Conservation (phyloP, 73 alveolate species). For the Stentor coeruleus region DNA sequence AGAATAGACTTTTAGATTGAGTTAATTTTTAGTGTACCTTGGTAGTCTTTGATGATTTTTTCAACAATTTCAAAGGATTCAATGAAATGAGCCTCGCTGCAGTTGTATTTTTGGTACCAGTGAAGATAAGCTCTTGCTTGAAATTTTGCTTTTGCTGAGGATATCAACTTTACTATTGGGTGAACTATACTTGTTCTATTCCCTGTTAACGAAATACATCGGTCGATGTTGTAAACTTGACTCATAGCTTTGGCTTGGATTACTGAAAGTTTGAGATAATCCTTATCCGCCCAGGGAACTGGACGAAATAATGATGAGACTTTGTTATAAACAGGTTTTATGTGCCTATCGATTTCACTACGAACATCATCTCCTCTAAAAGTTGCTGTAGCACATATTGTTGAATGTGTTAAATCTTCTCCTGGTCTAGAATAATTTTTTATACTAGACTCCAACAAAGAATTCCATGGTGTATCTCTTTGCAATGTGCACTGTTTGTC, state of each 20-base stretch:
- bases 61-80: slow-evolving; percentile 52
- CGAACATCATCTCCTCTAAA: slow-evolving; percentile 54
- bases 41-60: slow-evolving; percentile 51
- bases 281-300: slow-evolving; percentile 51
- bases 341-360: slow-evolving; percentile 35
- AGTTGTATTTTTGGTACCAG: slow-evolving; percentile 56
- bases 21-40: slow-evolving; percentile 35
- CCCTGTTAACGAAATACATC: slow-evolving; percentile 45
- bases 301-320: slow-evolving; percentile 34
- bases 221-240: slow-evolving; percentile 29
- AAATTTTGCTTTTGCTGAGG: slow-evolving; percentile 39
- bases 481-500: slow-evolving; percentile 37
- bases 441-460: slow-evolving; percentile 41
- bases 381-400: slow-evolving; percentile 31
- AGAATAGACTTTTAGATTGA: neutral
- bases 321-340: slow-evolving; percentile 36
- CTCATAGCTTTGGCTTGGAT: slow-evolving; percentile 42
- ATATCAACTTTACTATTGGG: slow-evolving; percentile 34
- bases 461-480: slow-evolving; percentile 46
- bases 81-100: slow-evolving; percentile 43
- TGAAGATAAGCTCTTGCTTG: slow-evolving; percentile 61
- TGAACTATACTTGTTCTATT: slow-evolving; percentile 43
- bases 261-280: slow-evolving; percentile 24
- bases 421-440: slow-evolving; percentile 26
- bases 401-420: neutral